Base-by-base conservation (phyloP, 139 green algal species). In the Chlamydomonas asymmetrica region DNA sequence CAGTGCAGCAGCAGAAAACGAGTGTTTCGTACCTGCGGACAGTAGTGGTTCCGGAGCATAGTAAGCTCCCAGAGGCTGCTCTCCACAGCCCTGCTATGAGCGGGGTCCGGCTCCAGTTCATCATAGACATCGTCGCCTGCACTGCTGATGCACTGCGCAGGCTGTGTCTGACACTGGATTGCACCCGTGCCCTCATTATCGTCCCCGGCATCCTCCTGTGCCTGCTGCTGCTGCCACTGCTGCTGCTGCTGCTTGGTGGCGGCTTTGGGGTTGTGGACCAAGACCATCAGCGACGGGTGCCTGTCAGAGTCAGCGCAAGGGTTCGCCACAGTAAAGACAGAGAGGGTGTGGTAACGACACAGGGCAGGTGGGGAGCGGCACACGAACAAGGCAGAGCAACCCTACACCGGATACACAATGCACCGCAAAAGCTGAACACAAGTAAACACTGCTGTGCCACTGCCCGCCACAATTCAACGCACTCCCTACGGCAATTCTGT, bases 51-150 rank as follows among this genome's bases (percentile, higher is more conserved):
- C n/a, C 81, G 69, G 18, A 98, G 80, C 2, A 86, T 85, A 37
- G 90, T 85, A 25, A 98, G 43, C 88, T 99, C 96, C 96, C 96
- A 99, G 79, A 99, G 81, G 16, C 86, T 94, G 82, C 92, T 97
- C 81, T 98, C 92, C 57, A 97, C 79, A 1, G 92, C 94, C 1
- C 89, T 63, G 74, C 79, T 90, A n/a, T 88, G 75, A 25, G 87
- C 88, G 9, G 93, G 93, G 61, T 97, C 91, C 4, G 70, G 5
- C 78, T 91, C 87, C 0, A 13, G 18, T 6, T 70, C 60, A 48
- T 92, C 71, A 71, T 91, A 97, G 10, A 75, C 60, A 66, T 97
- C 92, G 16, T 65, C 34, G 2, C 82, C 87, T 71, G 34, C 40
- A 32, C 61, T 75, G 25, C 22, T 16, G 45, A 16, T 52, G 45